Base-by-base conservation (phyloP, 108 stramenopile species). In the Nitzschia sp. region DNA sequence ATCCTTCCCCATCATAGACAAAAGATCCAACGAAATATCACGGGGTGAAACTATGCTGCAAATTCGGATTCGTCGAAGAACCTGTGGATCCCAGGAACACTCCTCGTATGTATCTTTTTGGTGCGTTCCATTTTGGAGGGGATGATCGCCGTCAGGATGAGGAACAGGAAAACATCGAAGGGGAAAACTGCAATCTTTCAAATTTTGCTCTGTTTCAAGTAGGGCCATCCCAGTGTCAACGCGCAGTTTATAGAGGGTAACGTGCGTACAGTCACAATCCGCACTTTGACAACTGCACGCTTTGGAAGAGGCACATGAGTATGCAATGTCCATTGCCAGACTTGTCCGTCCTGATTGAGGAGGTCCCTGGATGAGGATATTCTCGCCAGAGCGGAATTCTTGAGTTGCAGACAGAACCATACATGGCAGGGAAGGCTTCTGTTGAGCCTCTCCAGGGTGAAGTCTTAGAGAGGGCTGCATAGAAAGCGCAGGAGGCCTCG, bases 241-340 rank as follows among this genome's bases (percentile, higher is more conserved):
- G 29, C 29, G 5, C 5, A 21, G 22, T 55, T 34, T 21, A 51
- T 55, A 69, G 14, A 69, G 7, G 15, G 38, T 34, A 14, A 55
- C 56, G 50, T 11, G 21, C 8, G 57, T 55, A 38, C 68, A 69
- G 2, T 54, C 58, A 51, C 64, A 73, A 10, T 39, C 48, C 24
- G 24, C 10, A 9, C 15, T 57, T 8, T 60, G 20, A 34, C 73
- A 66, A 52, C 73, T 60, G 12, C 54, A 34, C 25, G 20, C 19
- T 19, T 12, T 20, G 12, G 26, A 20, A 22, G 63, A 37, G 21
- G 74, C 67, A 8, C 51, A 37, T 3, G 67, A 21, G 38, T 69
- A 75, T 8, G 74, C 74, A 0, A 75, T 34, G 37, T 75, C 46
- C 67, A 75, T 75, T n/a, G 67, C 74, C 53, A 75, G 0, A 38